Percentiles rank a stretch among this genome's conserved stretches.
These are phyloP conservation scores for Lentithecium fluviatile DNA, from an alignment of 495 filamentous ascomycete species.

Conservation along the genomic window DNA sequence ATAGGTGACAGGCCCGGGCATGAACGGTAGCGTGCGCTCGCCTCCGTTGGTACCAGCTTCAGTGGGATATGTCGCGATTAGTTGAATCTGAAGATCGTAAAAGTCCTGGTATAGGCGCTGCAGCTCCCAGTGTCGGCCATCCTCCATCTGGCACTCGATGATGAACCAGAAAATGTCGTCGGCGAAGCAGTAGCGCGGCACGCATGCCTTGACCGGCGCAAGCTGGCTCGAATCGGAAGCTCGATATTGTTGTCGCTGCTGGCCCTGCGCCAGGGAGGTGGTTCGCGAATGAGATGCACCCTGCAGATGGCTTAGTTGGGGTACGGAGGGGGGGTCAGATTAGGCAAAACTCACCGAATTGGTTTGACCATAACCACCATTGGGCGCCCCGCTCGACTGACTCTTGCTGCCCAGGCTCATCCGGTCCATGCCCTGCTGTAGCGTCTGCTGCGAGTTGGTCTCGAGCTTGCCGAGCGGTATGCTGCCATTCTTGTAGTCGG, in stretches of 20 bases:
- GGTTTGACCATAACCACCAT: conserved; percentile 37
- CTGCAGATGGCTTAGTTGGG: conserved; percentile 23
- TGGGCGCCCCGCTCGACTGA: conserved; percentile 45
- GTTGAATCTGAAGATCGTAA: conserved; percentile 96
- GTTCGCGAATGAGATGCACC: conserved; percentile 27
- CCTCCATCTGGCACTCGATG: conserved; percentile 86
- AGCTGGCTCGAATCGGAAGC: conserved; percentile 33
- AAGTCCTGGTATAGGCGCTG: conserved; percentile 96
- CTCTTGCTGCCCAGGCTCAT: conserved; percentile 63
- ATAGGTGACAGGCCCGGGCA: conserved; percentile 97
- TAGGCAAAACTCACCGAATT: conserved; percentile 44
- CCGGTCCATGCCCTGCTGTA: conserved; percentile 72
- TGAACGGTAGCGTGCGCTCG: conserved; percentile 86
- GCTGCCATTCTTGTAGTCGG: conserved; percentile 98
- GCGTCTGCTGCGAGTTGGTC: conserved; percentile 48
- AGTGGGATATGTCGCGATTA: conserved; percentile 88
- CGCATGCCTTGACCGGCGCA: conserved; percentile 72
- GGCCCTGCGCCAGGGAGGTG: conserved; percentile 48
- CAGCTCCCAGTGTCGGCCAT: conserved; percentile 88
- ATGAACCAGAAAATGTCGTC: conserved; percentile 99
- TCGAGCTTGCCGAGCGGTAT: conserved; percentile 93
- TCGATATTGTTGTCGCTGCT: conserved; percentile 36
- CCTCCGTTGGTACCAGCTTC: conserved; percentile 78
- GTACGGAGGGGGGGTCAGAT: conserved; percentile 40
- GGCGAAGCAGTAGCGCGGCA: conserved; percentile 92